Evolutionary conservation across 129 eudicot species (phyloP).

Genomic region (Helichrysum umbraculigerum): DNA sequence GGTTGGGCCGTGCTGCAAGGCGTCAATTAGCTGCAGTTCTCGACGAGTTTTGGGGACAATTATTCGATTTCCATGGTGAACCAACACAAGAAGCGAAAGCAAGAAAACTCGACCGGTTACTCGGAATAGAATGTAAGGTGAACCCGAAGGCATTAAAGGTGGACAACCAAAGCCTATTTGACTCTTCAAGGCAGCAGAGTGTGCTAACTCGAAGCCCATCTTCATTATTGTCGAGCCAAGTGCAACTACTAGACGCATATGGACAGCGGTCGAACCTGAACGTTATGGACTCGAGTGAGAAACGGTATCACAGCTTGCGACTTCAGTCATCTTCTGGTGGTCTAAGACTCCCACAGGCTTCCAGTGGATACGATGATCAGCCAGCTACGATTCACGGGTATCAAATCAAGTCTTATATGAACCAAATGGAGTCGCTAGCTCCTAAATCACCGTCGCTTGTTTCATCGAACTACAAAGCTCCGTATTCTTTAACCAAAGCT

Average conservation of each 20-base stretch:
- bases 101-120: constrained; percentile 68
- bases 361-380: constrained; percentile 55
- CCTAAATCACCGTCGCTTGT: constrained; percentile 53
- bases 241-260: constrained; percentile 61
- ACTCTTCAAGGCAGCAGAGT: constrained; percentile 55
- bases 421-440: constrained; percentile 47
- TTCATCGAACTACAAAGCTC: constrained; percentile 44
- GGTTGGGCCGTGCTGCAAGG: constrained; percentile 91
- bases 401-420: constrained; percentile 57
- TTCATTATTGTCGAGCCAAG: constrained; percentile 42
- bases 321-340: constrained; percentile 65
- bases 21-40: constrained; percentile 78
- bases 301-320: constrained; percentile 83
- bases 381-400: constrained; percentile 91
- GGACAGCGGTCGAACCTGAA: constrained; percentile 40
- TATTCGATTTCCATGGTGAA: constrained; percentile 89
- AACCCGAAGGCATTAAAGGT: constrained; percentile 53
- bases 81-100: constrained; percentile 70
- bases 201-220: constrained; percentile 71
- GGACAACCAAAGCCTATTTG: constrained; percentile 37
- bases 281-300: constrained; percentile 62
- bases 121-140: constrained; percentile 55
- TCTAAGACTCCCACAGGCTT: constrained; percentile 36
- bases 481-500: constrained; percentile 48
- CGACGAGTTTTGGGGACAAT: constrained; percentile 95